These are phyloP conservation scores for Ogataea corticis DNA, from an alignment of 805 yeast species.

Conservation along the genomic window DNA sequence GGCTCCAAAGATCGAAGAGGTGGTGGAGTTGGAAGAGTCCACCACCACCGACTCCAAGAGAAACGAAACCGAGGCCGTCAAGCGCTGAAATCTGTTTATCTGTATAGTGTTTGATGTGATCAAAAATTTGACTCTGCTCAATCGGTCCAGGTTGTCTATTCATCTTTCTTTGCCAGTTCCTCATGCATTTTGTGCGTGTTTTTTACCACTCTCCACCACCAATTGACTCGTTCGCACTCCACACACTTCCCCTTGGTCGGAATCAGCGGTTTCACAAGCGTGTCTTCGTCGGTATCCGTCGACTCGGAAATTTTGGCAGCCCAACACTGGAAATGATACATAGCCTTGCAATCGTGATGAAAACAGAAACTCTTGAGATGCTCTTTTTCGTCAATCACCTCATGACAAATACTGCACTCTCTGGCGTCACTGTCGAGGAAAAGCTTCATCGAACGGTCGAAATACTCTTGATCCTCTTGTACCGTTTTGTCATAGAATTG, in stretches of 20 bases:
- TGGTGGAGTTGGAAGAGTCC: constrained; percentile 11
- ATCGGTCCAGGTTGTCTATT: too few relatives aligned
- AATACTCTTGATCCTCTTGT: constrained; percentile 15
- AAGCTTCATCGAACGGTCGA: constrained; percentile 16
- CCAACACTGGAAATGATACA: constrained; percentile 40
- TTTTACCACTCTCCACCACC: constrained; percentile 32
- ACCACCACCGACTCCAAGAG: constrained; percentile 26
- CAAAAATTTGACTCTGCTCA: too few relatives aligned
- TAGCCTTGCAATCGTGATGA: constrained; percentile 27
- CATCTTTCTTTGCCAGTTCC: constrained; percentile 2
- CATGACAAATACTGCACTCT: constrained; percentile 19
- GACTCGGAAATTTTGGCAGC: constrained; percentile 17
- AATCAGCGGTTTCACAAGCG: constrained; percentile 18
- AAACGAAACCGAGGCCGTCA: constrained; percentile 31
- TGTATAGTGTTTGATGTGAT: neutral
- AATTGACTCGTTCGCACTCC: constrained; percentile 24
- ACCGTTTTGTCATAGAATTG: constrained; percentile 15
- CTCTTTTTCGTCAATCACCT: constrained; percentile 16
- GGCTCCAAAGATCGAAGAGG: constrained; percentile 18
- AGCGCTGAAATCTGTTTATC: constrained; percentile 20
- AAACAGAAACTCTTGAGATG: constrained; percentile 27
- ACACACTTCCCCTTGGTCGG: constrained; percentile 31
- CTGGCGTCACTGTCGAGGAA: constrained; percentile 9
- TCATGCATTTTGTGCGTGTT: constrained; percentile 20
- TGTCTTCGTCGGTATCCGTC: constrained; percentile 5